Evolutionary conservation across 208 protist species (phyloP).

Genomic region (Trypanosoma vivax): DNA sequence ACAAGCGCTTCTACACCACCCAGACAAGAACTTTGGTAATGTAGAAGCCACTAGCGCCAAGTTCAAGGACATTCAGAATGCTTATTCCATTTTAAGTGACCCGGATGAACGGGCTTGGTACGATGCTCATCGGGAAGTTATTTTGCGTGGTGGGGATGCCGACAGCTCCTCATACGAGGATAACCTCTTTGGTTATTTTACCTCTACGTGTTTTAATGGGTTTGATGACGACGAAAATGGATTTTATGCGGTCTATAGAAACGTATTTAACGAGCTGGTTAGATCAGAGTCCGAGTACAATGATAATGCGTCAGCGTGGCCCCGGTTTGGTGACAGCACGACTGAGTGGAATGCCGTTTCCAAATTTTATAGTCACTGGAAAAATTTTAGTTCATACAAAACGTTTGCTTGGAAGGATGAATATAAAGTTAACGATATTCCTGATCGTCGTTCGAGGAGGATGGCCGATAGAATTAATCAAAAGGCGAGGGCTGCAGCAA

Average conservation of each 20-base stretch:
- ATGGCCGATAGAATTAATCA: constrained; percentile 82
- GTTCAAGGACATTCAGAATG: constrained; percentile 89
- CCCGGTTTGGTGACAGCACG: constrained; percentile 64
- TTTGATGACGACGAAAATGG: constrained; percentile 67
- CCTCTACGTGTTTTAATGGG: constrained; percentile 66
- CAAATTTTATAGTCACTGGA: constrained; percentile 79
- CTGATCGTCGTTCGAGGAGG: constrained; percentile 80
- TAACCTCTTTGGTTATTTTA: constrained; percentile 84
- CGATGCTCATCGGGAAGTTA: constrained; percentile 82
- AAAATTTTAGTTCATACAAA: constrained; percentile 82
- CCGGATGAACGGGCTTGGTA: constrained; percentile 83
- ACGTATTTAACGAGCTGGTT: constrained; percentile 65
- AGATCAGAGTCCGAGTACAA: constrained; percentile 68
- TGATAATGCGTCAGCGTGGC: constrained; percentile 47
- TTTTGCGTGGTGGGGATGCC: constrained; percentile 61
- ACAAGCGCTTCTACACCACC: constrained; percentile 80
- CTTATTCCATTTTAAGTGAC: constrained; percentile 85
- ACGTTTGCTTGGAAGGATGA: constrained; percentile 88
- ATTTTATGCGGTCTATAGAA: constrained; percentile 78
- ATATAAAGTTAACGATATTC: constrained; percentile 88
- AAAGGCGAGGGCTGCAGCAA: constrained; percentile 66
- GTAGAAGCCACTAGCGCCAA: constrained; percentile 51
- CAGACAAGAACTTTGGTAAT: constrained; percentile 87
- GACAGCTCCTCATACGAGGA: constrained; percentile 49
- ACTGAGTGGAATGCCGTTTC: constrained; percentile 51